A percentile compares a stretch with the other conserved stretches of the same genome.
phyloP scores from a whole-genome alignment of 257 asterid species.

The Plantago major region DNA sequence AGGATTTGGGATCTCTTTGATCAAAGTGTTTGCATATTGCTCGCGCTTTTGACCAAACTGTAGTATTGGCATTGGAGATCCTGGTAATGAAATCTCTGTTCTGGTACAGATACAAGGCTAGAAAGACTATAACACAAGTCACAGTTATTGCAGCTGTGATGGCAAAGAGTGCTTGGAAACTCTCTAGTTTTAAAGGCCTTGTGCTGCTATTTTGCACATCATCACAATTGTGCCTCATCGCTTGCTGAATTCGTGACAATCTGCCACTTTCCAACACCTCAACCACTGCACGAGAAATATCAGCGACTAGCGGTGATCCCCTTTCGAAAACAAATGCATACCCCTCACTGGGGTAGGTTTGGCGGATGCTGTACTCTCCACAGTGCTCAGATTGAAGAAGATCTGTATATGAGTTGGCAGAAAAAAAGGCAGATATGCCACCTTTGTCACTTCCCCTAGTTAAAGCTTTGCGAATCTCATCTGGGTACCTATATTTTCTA shows the following conservation, averaged over 20 bases:
- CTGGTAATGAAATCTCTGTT: conserved; percentile 24
- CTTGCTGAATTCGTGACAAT: background rate
- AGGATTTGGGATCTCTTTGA: conserved; percentile 20
- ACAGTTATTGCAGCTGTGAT: conserved; percentile 26
- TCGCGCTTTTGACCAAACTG: conserved; percentile 24
- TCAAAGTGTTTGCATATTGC: conserved; percentile 32
- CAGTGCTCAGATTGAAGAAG: conserved; percentile 24
- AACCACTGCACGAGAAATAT: conserved; percentile 2
- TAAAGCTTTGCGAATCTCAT: conserved; percentile 24
- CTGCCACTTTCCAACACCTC: conserved; percentile 18
- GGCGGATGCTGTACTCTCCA: conserved; percentile 25
- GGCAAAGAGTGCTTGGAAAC: conserved; percentile 22
- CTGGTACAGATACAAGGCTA: conserved; percentile 23
- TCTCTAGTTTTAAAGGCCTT: background rate
- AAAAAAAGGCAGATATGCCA: conserved; percentile 25
- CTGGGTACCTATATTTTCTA: conserved; percentile 16
- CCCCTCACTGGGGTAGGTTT: conserved; percentile 25
- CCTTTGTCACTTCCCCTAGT: conserved; percentile 22
- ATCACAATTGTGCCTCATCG: no score
- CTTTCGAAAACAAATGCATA: conserved; percentile 30
- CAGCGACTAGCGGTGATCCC: conserved; percentile 33
- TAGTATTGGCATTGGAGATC: conserved; percentile 20
- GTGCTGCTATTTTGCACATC: background rate
- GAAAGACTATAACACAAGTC: conserved; percentile 20
- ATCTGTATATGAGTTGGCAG: conserved; percentile 21